Conservation (phyloP, 257 asterid genomes). For the Hygrophila difformis region DNA sequence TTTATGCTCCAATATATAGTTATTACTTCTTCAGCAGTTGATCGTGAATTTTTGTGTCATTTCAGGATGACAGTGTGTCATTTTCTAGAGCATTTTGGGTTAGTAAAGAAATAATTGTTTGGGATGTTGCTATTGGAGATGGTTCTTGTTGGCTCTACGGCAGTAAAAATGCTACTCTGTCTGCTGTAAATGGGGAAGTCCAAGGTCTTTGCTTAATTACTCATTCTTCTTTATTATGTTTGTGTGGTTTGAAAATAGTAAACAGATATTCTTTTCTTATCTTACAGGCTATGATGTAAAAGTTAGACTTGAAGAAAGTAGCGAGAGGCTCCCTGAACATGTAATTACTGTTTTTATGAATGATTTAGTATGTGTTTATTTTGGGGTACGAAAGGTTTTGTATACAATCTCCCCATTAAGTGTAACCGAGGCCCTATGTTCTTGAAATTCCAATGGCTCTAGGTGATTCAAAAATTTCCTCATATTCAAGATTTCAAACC, state of each 20-base stretch:
- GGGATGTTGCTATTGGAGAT: constrained; percentile 57
- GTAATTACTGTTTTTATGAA: constrained; percentile 23
- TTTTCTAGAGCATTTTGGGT: constrained; percentile 86
- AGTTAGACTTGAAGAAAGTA: constrained; percentile 41
- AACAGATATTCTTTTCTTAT: constrained; percentile 9
- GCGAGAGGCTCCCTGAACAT: constrained; percentile 45
- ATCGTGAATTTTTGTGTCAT: constrained; percentile 1
- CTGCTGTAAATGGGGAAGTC: constrained; percentile 43
- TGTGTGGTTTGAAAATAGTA: constrained; percentile 5
- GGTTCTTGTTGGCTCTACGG: constrained; percentile 65
- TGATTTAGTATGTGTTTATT: constrained; percentile 8
- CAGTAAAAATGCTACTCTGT: constrained; percentile 58
- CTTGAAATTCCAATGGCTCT: constrained; percentile 12
- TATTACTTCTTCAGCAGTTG: background rate
- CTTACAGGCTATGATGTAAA: constrained; percentile 61
- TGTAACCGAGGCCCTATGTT: background rate
- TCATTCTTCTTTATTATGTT: constrained; percentile 1
- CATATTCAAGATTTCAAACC: constrained; percentile 55
- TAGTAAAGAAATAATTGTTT: constrained; percentile 55
- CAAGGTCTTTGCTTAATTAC: constrained; percentile 36
- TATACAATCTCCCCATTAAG: background rate
- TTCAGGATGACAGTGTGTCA: constrained; percentile 70
- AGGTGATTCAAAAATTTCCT: constrained; percentile 78
- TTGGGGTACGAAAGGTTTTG: background rate
- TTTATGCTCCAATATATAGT: background rate